These are phyloP conservation scores for Beauveria pseudobassiana DNA, from an alignment of 2,329 filamentous ascomycete species.

Conservation along the genomic window DNA sequence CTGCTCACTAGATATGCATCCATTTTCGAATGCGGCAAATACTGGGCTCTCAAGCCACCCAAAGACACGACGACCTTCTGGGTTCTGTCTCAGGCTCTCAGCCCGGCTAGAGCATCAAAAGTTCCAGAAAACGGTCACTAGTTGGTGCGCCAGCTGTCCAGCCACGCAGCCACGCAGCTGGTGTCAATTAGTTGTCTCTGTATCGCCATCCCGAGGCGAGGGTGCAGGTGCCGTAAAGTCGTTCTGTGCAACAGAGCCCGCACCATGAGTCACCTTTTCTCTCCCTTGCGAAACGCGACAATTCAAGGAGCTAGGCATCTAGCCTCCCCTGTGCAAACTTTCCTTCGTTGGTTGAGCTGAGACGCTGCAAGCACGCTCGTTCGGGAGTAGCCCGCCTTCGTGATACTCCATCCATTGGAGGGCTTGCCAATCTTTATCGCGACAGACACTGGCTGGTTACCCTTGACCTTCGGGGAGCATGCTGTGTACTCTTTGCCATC, in stretches of 20 bases:
- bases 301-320: background rate
- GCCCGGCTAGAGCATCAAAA: background rate
- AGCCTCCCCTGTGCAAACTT: background rate
- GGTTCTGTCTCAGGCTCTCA: background rate
- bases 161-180: background rate
- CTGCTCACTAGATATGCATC: slow-evolving; percentile 1
- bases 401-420: slow-evolving; percentile 4
- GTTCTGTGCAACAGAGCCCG: background rate
- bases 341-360: too few relatives aligned
- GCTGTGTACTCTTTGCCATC: too few relatives aligned
- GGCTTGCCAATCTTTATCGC: background rate
- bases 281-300: background rate
- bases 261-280: background rate
- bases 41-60: slow-evolving; percentile 2
- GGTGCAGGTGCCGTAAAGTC: background rate
- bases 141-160: background rate
- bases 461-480: too few relatives aligned
- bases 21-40: slow-evolving; percentile 5
- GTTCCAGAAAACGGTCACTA: background rate
- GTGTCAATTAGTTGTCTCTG: too few relatives aligned
- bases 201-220: background rate
- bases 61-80: background rate
- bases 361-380: background rate
- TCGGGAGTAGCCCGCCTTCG: background rate
- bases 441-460: too few relatives aligned